Percentiles rank a stretch among this genome's conserved stretches.
Conservation (phyloP, 208 protist genomes). For the Acanthamoeba triangularis region DNA sequence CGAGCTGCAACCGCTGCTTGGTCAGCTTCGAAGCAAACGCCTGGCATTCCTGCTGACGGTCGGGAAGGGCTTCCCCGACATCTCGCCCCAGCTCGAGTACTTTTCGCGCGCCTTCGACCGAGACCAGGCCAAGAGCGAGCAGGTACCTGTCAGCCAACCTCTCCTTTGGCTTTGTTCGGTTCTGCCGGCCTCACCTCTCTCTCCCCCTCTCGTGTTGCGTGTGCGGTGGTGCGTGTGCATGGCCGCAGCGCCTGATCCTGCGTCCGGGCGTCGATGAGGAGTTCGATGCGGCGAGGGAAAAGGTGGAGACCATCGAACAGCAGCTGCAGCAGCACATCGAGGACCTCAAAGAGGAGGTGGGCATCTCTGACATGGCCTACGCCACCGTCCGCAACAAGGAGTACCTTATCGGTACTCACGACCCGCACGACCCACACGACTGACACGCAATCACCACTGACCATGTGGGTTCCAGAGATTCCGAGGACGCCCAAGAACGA, state of each 20-base stretch:
- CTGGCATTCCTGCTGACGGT: constrained; percentile 33
- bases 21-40: background rate
- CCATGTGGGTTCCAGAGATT: background rate
- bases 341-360: background rate
- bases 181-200: no score
- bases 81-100: background rate
- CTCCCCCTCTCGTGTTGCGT: no score
- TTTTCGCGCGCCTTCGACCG: constrained; percentile 43
- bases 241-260: constrained; percentile 11
- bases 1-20: background rate
- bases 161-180: no score
- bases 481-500: constrained; percentile 2
- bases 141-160: background rate
- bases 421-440: background rate
- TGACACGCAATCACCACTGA: background rate
- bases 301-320: constrained; percentile 32
- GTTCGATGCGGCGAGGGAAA: constrained; percentile 12
- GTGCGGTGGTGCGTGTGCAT: no score
- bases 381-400: constrained; percentile 65
- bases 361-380: background rate
- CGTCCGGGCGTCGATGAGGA: constrained; percentile 45
- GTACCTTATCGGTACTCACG: constrained; percentile 31
- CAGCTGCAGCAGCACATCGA: constrained; percentile 47
- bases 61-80: constrained; percentile 29
- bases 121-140: background rate